Evolutionary conservation across 2,329 filamentous ascomycete genomes (phyloP), one percentile per base, ranked within the genome.

Genomic region (Ophiocordyceps camponoti-leonardi): DNA sequence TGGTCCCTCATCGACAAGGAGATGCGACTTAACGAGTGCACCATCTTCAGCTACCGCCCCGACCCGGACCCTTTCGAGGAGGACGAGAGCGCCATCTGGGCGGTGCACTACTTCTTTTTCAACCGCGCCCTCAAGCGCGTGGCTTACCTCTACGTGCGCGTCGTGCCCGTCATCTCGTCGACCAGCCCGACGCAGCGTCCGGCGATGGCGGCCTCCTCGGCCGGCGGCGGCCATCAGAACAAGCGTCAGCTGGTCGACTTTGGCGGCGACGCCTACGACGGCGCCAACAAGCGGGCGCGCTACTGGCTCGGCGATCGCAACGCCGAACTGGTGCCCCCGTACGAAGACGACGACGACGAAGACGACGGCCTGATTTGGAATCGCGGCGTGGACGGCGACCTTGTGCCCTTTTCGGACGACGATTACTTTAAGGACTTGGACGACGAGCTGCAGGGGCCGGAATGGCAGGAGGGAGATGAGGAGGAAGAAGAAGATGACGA

Each of bases 71-170:
- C 87, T 0, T 94, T 93, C 55, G 83, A 88, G 54, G 87, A 87
- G 50, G 88, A 94, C 49, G 87, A 95, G 57, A 85, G 86, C 49
- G 83, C 88, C 11, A 88, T 98, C 50, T 98, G 90, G 90, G 87
- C 85, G 44, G 73, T 88, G 50, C 88, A 96, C 61, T 95, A 94
- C 64, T 94, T 98, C 68, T 94, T 96, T 63, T 96, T 95, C 73
- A 95, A 94, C 69, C 90, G 90, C 56, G 71, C 80, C 23, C 75
- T 82, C 58, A 96, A 96, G 68, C 79, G 92, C 40, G 90, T 98
- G 18, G 88, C 86, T 49, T 98, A 98, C 60, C 68, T 98, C 42
- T 93, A 95, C 57, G 76, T 95, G 42, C 82, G 90, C 49, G 88
- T 86, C n/a, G 77, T 95, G 42, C 90, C 77, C 48, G 81, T 82